A percentile compares a stretch with the other conserved stretches of the same genome.
These are phyloP conservation scores for Solanum chilense DNA, from an alignment of 257 asterid species.

Conservation along the genomic window DNA sequence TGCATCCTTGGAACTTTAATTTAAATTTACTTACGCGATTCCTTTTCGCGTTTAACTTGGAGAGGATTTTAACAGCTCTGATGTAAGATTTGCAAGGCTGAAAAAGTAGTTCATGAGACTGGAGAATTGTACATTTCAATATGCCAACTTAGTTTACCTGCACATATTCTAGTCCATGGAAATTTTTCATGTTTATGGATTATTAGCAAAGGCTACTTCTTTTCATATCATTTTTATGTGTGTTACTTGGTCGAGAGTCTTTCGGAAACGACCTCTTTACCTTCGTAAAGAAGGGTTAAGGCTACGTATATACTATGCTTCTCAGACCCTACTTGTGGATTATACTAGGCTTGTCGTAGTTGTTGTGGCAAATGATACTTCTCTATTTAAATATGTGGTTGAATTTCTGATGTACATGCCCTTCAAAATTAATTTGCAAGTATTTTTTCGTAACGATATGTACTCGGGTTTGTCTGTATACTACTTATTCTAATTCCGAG, in stretches of 20 bases:
- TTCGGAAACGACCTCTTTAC: neutral
- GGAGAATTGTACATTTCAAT: neutral
- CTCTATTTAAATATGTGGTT: neutral
- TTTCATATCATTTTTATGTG: no score
- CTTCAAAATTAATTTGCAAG: neutral
- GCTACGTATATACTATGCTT: neutral
- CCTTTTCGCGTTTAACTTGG: neutral
- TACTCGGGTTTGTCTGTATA: neutral
- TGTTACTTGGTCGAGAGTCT: neutral
- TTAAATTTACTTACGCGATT: neutral
- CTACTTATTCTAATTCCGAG: no score
- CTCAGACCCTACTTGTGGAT: neutral
- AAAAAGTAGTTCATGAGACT: neutral
- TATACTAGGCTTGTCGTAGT: neutral
- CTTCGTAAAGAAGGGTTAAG: neutral
- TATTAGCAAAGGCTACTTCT: neutral
- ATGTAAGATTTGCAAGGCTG: neutral
- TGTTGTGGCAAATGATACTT: neutral
- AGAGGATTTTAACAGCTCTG: neutral
- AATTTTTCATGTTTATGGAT: neutral
- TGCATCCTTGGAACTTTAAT: neutral
- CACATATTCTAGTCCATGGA: neutral
- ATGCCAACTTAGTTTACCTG: neutral
- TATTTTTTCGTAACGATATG: neutral
- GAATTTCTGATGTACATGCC: neutral